phyloP scores from a whole-genome alignment of 2,329 filamentous ascomycete genomes.

The Neophaeococcomyces aloes region DNA sequence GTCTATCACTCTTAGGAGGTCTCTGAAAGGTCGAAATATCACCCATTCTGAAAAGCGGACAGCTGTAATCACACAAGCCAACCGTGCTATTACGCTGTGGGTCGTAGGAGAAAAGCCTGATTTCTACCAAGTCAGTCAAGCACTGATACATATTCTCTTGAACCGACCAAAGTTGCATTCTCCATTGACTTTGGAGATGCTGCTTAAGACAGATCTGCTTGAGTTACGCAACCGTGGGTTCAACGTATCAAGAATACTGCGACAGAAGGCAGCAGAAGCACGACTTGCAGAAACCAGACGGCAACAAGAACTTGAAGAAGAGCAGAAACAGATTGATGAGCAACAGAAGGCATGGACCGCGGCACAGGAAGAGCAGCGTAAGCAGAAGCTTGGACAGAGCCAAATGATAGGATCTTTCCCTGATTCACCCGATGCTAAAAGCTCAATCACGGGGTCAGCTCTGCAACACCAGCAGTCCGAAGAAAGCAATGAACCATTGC shows the following conservation, averaged over 20 bases:
- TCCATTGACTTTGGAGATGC: constrained; percentile 80
- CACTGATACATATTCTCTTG: constrained; percentile 70
- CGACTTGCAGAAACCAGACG: constrained; percentile 75
- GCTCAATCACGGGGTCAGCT: constrained; percentile 22
- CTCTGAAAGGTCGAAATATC: constrained; percentile 59
- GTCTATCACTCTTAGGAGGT: constrained; percentile 64
- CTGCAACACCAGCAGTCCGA: constrained; percentile 2
- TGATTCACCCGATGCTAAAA: constrained; percentile 43
- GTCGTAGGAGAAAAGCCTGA: constrained; percentile 64
- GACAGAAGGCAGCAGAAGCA: constrained; percentile 76
- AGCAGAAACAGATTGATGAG: constrained; percentile 58
- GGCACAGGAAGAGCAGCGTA: constrained; percentile 26
- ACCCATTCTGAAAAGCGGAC: constrained; percentile 65
- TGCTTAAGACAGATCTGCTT: constrained; percentile 73
- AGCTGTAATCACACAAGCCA: constrained; percentile 53
- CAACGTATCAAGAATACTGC: constrained; percentile 89
- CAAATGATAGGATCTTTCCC: constrained; percentile 65
- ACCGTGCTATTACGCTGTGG: constrained; percentile 57
- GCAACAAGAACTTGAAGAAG: constrained; percentile 61
- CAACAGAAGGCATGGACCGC: constrained; percentile 43
- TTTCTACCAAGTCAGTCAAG: constrained; percentile 84
- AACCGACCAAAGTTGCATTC: constrained; percentile 77
- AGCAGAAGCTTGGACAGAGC: constrained; percentile 25
- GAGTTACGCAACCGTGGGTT: constrained; percentile 80
- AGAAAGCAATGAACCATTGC: constrained; percentile 19